A percentile compares a stretch with the other conserved stretches of the same genome.
phyloP scores from a whole-genome alignment of 1,284 basidiomycete species.

The Puccinia novopanici region DNA sequence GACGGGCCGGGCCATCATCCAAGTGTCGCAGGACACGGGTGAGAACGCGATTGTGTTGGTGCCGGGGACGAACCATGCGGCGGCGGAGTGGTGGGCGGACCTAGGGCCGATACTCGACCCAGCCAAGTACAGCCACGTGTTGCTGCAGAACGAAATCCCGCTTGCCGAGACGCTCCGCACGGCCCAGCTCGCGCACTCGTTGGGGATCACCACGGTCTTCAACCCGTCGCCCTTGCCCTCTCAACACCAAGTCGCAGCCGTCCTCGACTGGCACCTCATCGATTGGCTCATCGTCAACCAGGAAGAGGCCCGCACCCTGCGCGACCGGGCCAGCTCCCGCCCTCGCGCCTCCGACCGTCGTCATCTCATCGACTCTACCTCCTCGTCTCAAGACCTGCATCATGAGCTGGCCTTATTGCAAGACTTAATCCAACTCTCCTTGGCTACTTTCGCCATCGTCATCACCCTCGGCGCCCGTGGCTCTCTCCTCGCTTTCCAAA shows the following conservation, averaged over 20 bases:
- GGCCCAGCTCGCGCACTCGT: background rate
- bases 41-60: conserved; percentile 42
- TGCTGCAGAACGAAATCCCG: conserved; percentile 48
- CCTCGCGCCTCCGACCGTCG: background rate
- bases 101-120: background rate
- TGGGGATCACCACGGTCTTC: conserved; percentile 34
- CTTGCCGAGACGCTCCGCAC: conserved; percentile 19
- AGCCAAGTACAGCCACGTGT: conserved; percentile 16
- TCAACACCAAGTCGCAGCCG: background rate
- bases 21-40: conserved; percentile 16
- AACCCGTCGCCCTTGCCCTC: conserved; percentile 37
- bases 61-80: conserved; percentile 28
- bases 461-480: conserved; percentile 33
- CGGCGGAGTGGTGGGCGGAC: background rate
- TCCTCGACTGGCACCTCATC: conserved; percentile 13
- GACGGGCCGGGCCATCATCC: conserved; percentile 43
- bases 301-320: conserved; percentile 21
- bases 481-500: conserved; percentile 15
- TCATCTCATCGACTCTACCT: too few species aligned
- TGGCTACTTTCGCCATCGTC: conserved; percentile 16
- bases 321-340: background rate
- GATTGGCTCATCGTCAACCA: conserved; percentile 49
- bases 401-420: background rate
- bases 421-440: conserved; percentile 2
- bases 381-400: background rate